These are phyloP conservation scores for Lactifluus volemus DNA, from an alignment of 768 basidiomycete species.

Conservation along the genomic window DNA sequence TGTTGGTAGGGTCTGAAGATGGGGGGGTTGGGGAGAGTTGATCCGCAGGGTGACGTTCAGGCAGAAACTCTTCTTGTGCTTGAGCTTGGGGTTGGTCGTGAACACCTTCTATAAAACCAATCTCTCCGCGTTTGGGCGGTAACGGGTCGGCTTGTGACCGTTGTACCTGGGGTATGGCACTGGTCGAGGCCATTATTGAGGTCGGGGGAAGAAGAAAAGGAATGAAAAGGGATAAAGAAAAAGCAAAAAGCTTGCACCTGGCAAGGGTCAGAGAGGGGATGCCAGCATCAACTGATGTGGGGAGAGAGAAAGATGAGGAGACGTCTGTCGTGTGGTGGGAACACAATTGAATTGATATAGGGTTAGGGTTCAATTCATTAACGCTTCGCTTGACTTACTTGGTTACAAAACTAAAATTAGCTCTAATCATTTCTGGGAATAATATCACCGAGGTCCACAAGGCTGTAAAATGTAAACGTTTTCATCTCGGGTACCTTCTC, in stretches of 20 bases:
- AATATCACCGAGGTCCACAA: constrained; percentile 70
- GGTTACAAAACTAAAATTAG: background rate
- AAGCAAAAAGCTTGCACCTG: constrained; percentile 32
- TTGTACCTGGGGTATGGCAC: constrained; percentile 23
- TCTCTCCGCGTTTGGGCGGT: constrained; percentile 56
- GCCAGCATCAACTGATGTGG: constrained; percentile 14
- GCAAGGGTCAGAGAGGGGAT: constrained; percentile 27
- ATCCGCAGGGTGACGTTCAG: constrained; percentile 45
- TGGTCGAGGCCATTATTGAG: constrained; percentile 26
- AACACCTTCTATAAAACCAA: constrained; percentile 46
- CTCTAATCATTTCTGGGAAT: constrained; percentile 34
- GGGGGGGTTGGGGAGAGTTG: constrained; percentile 21
- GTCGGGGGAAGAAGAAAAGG: background rate
- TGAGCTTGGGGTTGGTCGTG: constrained; percentile 22
- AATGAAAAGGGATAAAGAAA: background rate
- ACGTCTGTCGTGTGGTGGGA: background rate
- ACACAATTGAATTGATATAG: background rate
- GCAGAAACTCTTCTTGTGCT: constrained; percentile 23
- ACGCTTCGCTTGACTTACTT: background rate
- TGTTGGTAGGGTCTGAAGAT: background rate
- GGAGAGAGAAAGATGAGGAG: background rate
- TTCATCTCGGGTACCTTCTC: constrained; percentile 61
- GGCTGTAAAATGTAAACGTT: constrained; percentile 84
- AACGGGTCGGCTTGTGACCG: constrained; percentile 51
- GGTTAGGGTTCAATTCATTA: constrained; percentile 12